phyloP scores from a whole-genome alignment of 768 basidiomycete species.

The Tubosaeta sp. region DNA sequence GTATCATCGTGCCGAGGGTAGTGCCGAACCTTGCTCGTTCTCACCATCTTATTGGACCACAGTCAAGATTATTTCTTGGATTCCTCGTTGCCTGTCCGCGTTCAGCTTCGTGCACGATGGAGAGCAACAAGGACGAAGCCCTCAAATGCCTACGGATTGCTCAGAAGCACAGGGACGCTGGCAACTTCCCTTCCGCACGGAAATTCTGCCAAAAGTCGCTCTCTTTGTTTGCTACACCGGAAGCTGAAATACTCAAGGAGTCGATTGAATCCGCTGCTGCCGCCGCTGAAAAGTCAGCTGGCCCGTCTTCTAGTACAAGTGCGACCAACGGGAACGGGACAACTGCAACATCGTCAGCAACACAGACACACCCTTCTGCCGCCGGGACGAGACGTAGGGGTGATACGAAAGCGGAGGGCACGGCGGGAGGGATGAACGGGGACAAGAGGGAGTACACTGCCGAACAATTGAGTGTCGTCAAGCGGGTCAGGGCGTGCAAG shows the following conservation, averaged over 20 bases:
- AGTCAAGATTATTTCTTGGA: background rate
- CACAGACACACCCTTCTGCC: conserved; percentile 73
- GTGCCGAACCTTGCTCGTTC: conserved; percentile 16
- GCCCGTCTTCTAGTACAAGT: conserved; percentile 36
- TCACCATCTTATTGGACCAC: conserved; percentile 19
- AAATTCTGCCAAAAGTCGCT: conserved; percentile 90
- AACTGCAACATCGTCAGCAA: conserved; percentile 43
- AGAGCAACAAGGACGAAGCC: conserved; percentile 90
- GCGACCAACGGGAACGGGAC: conserved; percentile 32
- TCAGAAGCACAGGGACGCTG: conserved; percentile 64
- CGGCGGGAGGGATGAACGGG: conserved; percentile 58
- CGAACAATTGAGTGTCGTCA: conserved; percentile 80
- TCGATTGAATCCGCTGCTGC: conserved; percentile 56
- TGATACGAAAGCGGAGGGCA: conserved; percentile 38
- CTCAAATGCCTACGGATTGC: conserved; percentile 77
- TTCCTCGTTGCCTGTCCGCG: conserved; percentile 9
- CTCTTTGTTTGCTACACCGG: conserved; percentile 72
- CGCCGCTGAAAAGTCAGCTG: conserved; percentile 32
- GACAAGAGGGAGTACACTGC: conserved; percentile 84
- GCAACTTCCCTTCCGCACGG: conserved; percentile 72
- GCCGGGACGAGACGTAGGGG: conserved; percentile 65
- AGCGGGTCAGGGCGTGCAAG: conserved; percentile 81
- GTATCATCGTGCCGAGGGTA: conserved; percentile 3
- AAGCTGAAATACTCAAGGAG: conserved; percentile 64
- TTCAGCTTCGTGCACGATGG: conserved; percentile 42